These are phyloP conservation scores for Litsea cubeba DNA, from an alignment of 164 flowering plant species.

Conservation along the genomic window DNA sequence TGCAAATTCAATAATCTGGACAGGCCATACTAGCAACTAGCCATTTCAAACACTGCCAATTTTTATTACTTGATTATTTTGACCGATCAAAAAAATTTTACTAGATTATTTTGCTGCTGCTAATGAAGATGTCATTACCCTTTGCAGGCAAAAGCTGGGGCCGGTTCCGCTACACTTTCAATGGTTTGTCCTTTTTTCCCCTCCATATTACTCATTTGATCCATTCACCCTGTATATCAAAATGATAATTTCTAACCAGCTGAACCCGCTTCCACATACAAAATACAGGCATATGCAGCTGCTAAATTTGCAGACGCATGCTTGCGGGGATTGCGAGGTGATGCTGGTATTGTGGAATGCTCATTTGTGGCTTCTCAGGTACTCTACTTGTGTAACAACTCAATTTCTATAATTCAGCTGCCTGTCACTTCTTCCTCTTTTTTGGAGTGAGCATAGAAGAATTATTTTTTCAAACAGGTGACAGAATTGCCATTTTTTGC, in stretches of 20 bases:
- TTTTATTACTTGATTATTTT: background rate
- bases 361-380: conserved; percentile 86
- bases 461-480: conserved; percentile 37
- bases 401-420: background rate
- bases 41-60: background rate
- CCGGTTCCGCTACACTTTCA: conserved; percentile 95
- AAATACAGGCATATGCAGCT: conserved; percentile 76
- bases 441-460: background rate
- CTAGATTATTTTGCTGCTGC: background rate
- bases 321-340: conserved; percentile 82
- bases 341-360: conserved; percentile 72
- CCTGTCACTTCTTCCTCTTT: background rate
- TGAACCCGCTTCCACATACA: conserved; percentile 1
- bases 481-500: conserved; percentile 97
- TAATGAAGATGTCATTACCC: background rate
- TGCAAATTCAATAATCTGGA: background rate
- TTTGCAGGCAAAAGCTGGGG: conserved; percentile 94
- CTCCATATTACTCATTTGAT: background rate
- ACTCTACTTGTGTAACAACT: background rate
- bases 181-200: conserved; percentile 45
- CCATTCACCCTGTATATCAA: background rate
- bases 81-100: too few species aligned
- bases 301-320: conserved; percentile 94
- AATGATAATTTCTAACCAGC: background rate
- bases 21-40: background rate